phyloP scores from a whole-genome alignment of 768 basidiomycete genomes.

The Mycena rosella region DNA sequence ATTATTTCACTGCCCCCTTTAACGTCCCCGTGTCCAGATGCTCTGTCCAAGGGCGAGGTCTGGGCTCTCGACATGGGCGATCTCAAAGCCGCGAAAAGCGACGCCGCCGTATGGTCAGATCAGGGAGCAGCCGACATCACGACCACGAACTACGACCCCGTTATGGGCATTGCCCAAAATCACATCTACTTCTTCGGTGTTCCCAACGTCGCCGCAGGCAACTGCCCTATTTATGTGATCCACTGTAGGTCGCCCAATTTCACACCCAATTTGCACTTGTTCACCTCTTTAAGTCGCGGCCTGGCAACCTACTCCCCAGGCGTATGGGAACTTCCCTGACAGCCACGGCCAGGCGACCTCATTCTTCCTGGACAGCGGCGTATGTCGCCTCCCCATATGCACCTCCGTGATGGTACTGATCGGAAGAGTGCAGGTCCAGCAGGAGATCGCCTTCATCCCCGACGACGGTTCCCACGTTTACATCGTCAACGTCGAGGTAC shows the following conservation, averaged over 20 bases:
- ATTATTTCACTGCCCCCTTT: conserved; percentile 16
- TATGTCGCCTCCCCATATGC: conserved; percentile 43
- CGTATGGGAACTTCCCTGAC: conserved; percentile 73
- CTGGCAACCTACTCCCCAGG: conserved; percentile 80
- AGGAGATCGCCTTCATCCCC: conserved; percentile 83
- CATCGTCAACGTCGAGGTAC: conserved; percentile 76
- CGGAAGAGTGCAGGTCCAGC: conserved; percentile 63
- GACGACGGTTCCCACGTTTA: conserved; percentile 80
- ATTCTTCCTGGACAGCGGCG: conserved; percentile 67
- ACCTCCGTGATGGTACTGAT: neutral
- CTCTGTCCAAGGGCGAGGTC: conserved; percentile 72
- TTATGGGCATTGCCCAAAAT: conserved; percentile 88
- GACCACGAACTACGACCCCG: conserved; percentile 69
- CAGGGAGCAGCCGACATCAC: conserved; percentile 70
- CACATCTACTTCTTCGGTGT: conserved; percentile 88
- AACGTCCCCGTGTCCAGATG: conserved; percentile 59
- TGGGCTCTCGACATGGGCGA: conserved; percentile 78
- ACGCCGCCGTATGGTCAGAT: conserved; percentile 73
- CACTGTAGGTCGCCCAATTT: conserved; percentile 70
- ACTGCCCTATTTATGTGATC: conserved; percentile 85
- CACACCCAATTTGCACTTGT: conserved; percentile 5
- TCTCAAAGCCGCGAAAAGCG: conserved; percentile 70
- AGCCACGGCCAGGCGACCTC: conserved; percentile 72
- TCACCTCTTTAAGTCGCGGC: conserved; percentile 65
- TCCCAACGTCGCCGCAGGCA: conserved; percentile 74